phyloP scores from a whole-genome alignment of 2,329 filamentous ascomycete genomes.

The Periconia digitata region DNA sequence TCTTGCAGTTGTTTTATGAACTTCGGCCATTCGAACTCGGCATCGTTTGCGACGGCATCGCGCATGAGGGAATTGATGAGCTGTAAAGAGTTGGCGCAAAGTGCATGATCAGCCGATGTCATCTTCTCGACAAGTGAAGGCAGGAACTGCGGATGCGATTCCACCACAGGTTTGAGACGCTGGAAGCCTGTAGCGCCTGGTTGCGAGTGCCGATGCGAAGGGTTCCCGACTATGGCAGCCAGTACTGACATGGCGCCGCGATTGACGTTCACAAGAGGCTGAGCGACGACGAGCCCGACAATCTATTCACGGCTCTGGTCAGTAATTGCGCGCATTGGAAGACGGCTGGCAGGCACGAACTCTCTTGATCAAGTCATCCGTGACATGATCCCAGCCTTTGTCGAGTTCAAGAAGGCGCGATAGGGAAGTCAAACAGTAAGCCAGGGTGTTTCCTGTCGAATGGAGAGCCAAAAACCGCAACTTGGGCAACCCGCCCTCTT shows the following conservation, averaged over 20 bases:
- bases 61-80: slow-evolving; percentile 94
- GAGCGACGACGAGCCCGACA: slow-evolving; percentile 89
- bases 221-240: slow-evolving; percentile 87
- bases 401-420: slow-evolving; percentile 89
- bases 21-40: slow-evolving; percentile 84
- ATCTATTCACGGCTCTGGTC: slow-evolving; percentile 52
- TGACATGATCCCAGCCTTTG: slow-evolving; percentile 93
- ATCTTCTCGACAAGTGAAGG: slow-evolving; percentile 90
- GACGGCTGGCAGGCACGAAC: slow-evolving; percentile 45
- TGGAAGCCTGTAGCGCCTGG: slow-evolving; percentile 80
- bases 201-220: slow-evolving; percentile 58
- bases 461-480: slow-evolving; percentile 81
- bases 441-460: slow-evolving; percentile 88
- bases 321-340: slow-evolving; percentile 5
- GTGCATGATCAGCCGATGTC: slow-evolving; percentile 88
- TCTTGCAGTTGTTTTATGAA: slow-evolving; percentile 95
- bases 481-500: slow-evolving; percentile 79
- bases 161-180: slow-evolving; percentile 87
- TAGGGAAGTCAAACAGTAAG: slow-evolving; percentile 89
- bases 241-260: slow-evolving; percentile 96
- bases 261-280: slow-evolving; percentile 95
- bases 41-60: slow-evolving; percentile 80
- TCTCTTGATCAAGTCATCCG: slow-evolving; percentile 68
- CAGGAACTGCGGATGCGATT: slow-evolving; percentile 89
- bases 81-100: slow-evolving; percentile 94